phyloP scores from a whole-genome alignment of 768 basidiomycete species.

The Porpolomopsis calyptriformis region DNA sequence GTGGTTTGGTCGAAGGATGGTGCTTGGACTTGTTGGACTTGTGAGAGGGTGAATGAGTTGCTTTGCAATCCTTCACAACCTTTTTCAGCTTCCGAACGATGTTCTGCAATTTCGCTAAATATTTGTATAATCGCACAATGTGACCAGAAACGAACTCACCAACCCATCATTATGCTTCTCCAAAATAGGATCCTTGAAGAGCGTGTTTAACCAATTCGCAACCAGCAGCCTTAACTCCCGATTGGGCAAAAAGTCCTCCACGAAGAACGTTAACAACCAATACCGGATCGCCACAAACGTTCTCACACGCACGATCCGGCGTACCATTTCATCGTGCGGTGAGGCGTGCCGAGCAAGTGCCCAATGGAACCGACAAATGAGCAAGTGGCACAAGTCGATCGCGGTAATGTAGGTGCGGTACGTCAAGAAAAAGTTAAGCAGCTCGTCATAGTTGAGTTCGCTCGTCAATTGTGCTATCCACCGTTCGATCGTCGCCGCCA shows the following conservation, averaged over 20 bases:
- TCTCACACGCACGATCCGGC: conserved; percentile 73
- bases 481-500: conserved; percentile 86
- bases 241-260: conserved; percentile 78
- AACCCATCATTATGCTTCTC: conserved; percentile 56
- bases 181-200: conserved; percentile 61
- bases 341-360: conserved; percentile 46
- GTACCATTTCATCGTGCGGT: conserved; percentile 54
- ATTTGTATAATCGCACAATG: not conserved
- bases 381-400: conserved; percentile 67
- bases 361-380: conserved; percentile 88
- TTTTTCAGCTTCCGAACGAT: conserved; percentile 78
- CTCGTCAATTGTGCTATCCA: conserved; percentile 89
- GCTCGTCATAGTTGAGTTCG: conserved; percentile 76
- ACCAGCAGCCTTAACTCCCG: conserved; percentile 63
- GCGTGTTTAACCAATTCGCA: conserved; percentile 73
- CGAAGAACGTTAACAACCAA: conserved; percentile 87
- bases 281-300: conserved; percentile 86
- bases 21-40: conserved; percentile 26
- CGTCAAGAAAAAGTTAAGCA: conserved; percentile 85
- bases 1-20: conserved; percentile 19
- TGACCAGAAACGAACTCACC: conserved; percentile 34
- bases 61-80: conserved; percentile 73
- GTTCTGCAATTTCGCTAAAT: conserved; percentile 32
- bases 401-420: conserved; percentile 79
- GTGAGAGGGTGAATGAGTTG: conserved; percentile 38